Base-by-base conservation (phyloP, 805 yeast genomes). In the Allodekkera sacchari region DNA sequence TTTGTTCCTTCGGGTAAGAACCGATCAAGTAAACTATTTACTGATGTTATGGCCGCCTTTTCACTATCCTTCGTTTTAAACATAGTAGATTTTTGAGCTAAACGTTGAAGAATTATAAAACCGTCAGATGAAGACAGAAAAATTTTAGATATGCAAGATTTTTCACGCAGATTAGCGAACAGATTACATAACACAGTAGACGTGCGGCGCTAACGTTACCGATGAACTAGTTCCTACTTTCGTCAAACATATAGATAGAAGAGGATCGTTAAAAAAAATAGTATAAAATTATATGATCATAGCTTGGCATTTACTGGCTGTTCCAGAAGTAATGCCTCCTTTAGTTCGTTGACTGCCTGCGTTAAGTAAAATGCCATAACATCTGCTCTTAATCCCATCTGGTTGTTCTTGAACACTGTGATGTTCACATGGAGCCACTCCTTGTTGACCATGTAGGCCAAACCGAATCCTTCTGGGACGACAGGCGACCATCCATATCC, bases 401-500 rank as follows among this genome's bases (percentile, higher is more conserved):
- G 73, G 39, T 66, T 70, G 27, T 74, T 71, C 58, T 71, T 76
- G 64, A 75, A 79, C 40, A 77, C 72, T 29, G 87, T 78, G 40
- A 89, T 77, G 59, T 88, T 89, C 50, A 92, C 75, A 53, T 87
- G 89, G 43, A 87, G 50, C 75, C 83, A 79, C 45, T 88, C 81
- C 37, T 74, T 73, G 66, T 83, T 87, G 50, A 89, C 68, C 84
- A 87, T 84, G 64, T 89, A 89, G 7, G 95, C 96, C 41, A 84
- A 68, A 6, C 97, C 98, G 48, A 83, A 77, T 7, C 98, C 98
- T 39, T 80, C 83, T 51, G 88, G 95, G 46, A 82, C 77, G 30
- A 92, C 97, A 56, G 94, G 95, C 13, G 95, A 74, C 84, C 87
- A 89, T 21, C 98, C 98, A 68, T 88, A 89, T 27, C 94, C 88